phyloP scores from a whole-genome alignment of 78 protist species.

The Dictyostelium intermedium region DNA sequence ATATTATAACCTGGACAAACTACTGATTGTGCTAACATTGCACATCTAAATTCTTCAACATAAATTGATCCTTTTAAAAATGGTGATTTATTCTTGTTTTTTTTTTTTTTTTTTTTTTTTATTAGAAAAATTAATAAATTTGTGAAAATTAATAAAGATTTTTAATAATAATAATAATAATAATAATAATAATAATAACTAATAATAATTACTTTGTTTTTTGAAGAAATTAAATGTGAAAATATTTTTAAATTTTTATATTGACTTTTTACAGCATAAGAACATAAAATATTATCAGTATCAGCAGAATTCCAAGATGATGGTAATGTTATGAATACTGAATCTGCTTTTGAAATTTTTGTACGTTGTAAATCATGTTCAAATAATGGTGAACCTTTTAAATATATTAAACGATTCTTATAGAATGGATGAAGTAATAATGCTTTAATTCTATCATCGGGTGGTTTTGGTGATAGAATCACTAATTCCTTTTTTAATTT shows the following conservation, averaged over 20 bases:
- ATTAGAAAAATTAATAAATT: not conserved
- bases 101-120: no score
- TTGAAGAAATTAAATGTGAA: slow-evolving; percentile 46
- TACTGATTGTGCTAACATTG: slow-evolving; percentile 64
- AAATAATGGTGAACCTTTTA: slow-evolving; percentile 62
- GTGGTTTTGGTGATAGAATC: slow-evolving; percentile 53
- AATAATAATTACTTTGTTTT: slow-evolving; percentile 23
- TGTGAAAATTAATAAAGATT: not conserved
- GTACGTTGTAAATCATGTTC: slow-evolving; percentile 74
- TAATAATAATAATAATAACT: no score
- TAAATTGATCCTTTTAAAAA: slow-evolving; percentile 61
- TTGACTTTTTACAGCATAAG: slow-evolving; percentile 65
- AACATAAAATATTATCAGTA: slow-evolving; percentile 63
- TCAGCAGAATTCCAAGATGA: slow-evolving; percentile 46
- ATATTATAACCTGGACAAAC: slow-evolving; percentile 73
- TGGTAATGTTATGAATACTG: slow-evolving; percentile 40
- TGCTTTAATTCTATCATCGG: slow-evolving; percentile 57
- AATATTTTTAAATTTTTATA: slow-evolving; percentile 49
- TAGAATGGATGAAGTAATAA: slow-evolving; percentile 67
- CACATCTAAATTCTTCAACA: slow-evolving; percentile 62
- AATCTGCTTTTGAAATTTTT: slow-evolving; percentile 44
- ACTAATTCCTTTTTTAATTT: slow-evolving; percentile 57
- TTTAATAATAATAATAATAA: no score
- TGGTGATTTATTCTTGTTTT: slow-evolving; percentile 72
- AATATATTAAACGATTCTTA: slow-evolving; percentile 59